Evolutionary conservation across 2,329 filamentous ascomycete genomes (phyloP), one percentile per base, ranked within the genome.

Genomic region (Colletotrichum shisoi): DNA sequence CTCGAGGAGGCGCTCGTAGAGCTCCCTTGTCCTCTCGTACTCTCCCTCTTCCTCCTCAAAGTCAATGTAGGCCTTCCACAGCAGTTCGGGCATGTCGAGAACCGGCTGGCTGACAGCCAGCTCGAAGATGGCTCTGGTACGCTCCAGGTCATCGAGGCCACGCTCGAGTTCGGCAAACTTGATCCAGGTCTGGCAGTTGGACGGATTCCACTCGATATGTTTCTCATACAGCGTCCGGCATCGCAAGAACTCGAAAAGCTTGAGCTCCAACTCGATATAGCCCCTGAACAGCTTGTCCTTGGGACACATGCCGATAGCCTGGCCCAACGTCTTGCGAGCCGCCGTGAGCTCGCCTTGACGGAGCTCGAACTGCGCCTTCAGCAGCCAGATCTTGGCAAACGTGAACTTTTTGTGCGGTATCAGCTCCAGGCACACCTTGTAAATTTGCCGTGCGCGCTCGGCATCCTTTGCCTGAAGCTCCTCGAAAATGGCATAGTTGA

Each of bases 11-110:
- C 94, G 88, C 81, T 98, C 94, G 80, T 98, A 99, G 51, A 99
- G 82, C 3, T 82, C 81, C 56, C 95, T 86, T 4, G 93, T 93
- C 56, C 89, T 85, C 60, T 93, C 92, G 78, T 94, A 97, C 78
- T 97, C 93, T 74, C 89, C 92, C 78, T 97, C 93, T 73, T 96
- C 93, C 76, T 98, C 94, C 79, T 99, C 95, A 75, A 98, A 98
- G 78, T 99, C 95, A 73, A 99, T 98, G 78, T 97, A 99, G 1
- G 93, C 89, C 80, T 98, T 98, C 95, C 95, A 99, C 1, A 98
- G 83, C 58, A 98, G 83, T 80, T 99, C 95, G 0, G 95, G 95
- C 95, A 99, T 99, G 77, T 99, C 95, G 15, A 99, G 84, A 39
- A 89, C 86, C 1, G 89, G 85, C 77, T 98, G 94, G 56, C 87